These are phyloP conservation scores for Eimeria tenella DNA, from an alignment of 169 alveolate species.

Conservation along the genomic window DNA sequence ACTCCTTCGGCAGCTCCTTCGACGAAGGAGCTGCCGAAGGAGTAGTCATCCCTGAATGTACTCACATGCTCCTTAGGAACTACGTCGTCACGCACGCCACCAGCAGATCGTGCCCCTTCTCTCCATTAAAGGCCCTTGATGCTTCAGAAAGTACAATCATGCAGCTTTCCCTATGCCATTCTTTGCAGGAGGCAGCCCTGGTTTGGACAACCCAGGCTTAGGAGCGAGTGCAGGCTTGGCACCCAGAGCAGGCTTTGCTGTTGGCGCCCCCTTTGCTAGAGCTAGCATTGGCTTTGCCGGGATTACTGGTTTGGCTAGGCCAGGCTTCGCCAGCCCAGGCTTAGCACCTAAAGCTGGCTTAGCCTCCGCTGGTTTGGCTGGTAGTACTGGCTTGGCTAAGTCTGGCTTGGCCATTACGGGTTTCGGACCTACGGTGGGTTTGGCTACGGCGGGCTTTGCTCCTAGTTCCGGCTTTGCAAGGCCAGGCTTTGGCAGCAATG, in stretches of 20 bases:
- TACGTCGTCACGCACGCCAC: no score
- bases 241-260: conserved; percentile 21
- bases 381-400: conserved; percentile 9
- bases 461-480: background rate
- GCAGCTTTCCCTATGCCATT: background rate
- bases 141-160: background rate
- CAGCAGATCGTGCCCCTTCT: no score
- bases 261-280: conserved; percentile 1
- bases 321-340: conserved; percentile 50
- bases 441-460: conserved; percentile 29
- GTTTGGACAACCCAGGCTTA: conserved; percentile 38
- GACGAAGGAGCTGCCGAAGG: no score
- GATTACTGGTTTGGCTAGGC: background rate
- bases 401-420: conserved; percentile 33
- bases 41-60: no score
- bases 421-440: conserved; percentile 2
- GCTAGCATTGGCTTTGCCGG: conserved; percentile 8
- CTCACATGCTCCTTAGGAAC: no score
- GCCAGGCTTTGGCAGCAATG: background rate
- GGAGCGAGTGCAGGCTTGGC: background rate
- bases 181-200: conserved; percentile 30
- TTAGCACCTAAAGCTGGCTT: conserved; percentile 3
- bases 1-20: no score
- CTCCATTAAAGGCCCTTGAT: no score
- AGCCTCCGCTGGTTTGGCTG: conserved; percentile 21